Conservation (phyloP, 805 yeast species). For the Candida yuanshanica region DNA sequence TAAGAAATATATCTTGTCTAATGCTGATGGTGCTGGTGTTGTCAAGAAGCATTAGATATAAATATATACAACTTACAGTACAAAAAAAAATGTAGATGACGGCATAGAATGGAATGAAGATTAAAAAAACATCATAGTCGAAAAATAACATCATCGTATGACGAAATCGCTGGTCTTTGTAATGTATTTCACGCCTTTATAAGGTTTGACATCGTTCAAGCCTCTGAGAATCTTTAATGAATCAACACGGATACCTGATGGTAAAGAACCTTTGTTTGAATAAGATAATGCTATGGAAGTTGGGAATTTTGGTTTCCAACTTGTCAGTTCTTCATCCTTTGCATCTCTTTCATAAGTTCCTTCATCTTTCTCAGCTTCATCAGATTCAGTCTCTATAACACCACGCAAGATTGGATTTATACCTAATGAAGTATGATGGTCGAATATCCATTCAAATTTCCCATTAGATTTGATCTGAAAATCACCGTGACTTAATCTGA, state of each 20-base stretch:
- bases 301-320: constrained; percentile 28
- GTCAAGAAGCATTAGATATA: constrained; percentile 77
- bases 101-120: too few relatives aligned
- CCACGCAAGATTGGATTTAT: constrained; percentile 66
- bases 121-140: too few relatives aligned
- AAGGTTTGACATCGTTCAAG: constrained; percentile 64
- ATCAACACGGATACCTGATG: constrained; percentile 71
- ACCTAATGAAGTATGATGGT: constrained; percentile 53
- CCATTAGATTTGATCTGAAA: constrained; percentile 49
- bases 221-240: constrained; percentile 59
- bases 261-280: constrained; percentile 58
- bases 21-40: constrained; percentile 83
- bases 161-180: constrained; percentile 55
- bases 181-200: constrained; percentile 84
- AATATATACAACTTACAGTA: too few relatives aligned
- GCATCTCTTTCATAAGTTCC: constrained; percentile 3
- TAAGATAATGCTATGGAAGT: constrained; percentile 46
- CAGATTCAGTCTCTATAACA: constrained; percentile 30
- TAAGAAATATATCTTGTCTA: constrained; percentile 75
- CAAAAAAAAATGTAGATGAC: too few relatives aligned
- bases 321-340: background rate
- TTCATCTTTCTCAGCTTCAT: constrained; percentile 3
- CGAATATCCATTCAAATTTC: constrained; percentile 65
- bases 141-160: constrained; percentile 19
- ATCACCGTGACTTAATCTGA: constrained; percentile 75